A percentile compares a stretch with the other conserved stretches of the same genome.
phyloP scores from a whole-genome alignment of 225 moss, liverwort and hornwort species.

The Pseudisothecium myosuroides region DNA sequence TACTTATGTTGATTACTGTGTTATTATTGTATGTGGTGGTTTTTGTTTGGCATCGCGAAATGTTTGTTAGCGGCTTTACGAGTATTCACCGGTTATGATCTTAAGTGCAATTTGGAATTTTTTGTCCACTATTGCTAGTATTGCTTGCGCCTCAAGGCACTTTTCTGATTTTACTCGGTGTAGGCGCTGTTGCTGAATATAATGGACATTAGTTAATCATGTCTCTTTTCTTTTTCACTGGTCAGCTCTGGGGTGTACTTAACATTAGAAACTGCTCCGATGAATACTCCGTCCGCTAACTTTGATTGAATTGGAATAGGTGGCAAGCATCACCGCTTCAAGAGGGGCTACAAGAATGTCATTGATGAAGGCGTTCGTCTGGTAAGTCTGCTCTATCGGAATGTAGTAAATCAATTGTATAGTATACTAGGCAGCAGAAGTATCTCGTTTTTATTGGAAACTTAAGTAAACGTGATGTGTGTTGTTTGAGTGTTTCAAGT shows the following conservation, averaged over 20 bases:
- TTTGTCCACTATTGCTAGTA: not conserved
- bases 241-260: not conserved
- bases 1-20: not conserved
- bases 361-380: slow-evolving; percentile 93
- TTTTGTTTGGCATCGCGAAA: not conserved
- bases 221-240: not conserved
- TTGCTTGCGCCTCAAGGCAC: not conserved
- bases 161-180: not conserved
- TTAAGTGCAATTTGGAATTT: not conserved
- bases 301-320: slow-evolving; percentile 32
- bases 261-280: not conserved
- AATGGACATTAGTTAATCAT: not conserved
- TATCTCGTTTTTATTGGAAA: not conserved
- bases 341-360: slow-evolving; percentile 94
- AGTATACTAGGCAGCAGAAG: not conserved
- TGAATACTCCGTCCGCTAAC: not conserved
- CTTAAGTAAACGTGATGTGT: not conserved
- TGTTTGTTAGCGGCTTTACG: not conserved
- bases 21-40: not conserved
- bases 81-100: not conserved
- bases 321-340: slow-evolving; percentile 96
- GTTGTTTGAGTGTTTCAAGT: not conserved
- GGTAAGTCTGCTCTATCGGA: slow-evolving; percentile 22
- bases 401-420: not conserved
- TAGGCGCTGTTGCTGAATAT: not conserved